Conservation (phyloP, 768 basidiomycete species). For the Suillus subalutaceus region DNA sequence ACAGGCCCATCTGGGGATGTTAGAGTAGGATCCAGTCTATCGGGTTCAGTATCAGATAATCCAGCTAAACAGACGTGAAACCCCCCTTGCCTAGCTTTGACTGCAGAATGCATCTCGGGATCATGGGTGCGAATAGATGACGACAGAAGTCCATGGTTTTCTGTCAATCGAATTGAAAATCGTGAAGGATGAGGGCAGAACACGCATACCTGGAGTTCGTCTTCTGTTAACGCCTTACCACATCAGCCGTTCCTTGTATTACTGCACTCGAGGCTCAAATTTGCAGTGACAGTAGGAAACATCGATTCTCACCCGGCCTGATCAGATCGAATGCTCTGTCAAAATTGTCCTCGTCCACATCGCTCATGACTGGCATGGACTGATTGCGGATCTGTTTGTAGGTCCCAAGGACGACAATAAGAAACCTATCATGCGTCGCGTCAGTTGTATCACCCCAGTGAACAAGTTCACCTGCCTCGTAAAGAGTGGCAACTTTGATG, state of each 20-base stretch:
- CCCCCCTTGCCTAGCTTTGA: background rate
- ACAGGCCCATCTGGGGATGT: background rate
- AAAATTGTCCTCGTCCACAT: background rate
- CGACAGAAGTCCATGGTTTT: background rate
- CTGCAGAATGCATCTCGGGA: conserved; percentile 1
- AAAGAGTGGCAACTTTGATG: conserved; percentile 58
- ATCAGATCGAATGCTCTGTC: background rate
- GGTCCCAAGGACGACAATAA: conserved; percentile 72
- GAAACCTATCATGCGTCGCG: conserved; percentile 38
- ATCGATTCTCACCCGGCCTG: background rate
- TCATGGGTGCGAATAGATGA: background rate
- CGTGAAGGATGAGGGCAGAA: background rate
- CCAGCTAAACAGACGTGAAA: background rate
- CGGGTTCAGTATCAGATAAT: background rate
- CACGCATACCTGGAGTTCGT: background rate
- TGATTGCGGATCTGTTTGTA: conserved; percentile 73
- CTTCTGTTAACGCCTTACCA: background rate
- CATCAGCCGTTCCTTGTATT: background rate
- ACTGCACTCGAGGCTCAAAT: background rate
- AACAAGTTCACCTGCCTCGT: conserved; percentile 44
- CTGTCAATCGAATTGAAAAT: background rate
- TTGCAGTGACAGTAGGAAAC: background rate
- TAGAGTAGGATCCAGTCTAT: background rate
- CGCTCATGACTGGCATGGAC: conserved; percentile 42
- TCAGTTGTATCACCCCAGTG: background rate